These are phyloP conservation scores for Phlebopus sp. DNA, from an alignment of 1,284 basidiomycete genomes.

Conservation along the genomic window DNA sequence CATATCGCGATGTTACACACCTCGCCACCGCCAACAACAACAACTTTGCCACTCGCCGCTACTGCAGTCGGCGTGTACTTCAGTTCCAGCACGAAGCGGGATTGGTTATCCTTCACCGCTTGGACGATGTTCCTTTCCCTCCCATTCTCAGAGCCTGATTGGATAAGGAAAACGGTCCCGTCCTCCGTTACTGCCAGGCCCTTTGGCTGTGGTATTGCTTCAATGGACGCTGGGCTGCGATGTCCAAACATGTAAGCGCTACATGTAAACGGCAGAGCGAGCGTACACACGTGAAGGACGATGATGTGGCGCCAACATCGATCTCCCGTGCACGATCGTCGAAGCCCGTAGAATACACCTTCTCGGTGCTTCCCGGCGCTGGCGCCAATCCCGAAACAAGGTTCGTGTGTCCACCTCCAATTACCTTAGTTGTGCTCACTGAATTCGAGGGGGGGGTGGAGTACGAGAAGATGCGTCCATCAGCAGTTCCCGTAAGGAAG, in stretches of 20 bases:
- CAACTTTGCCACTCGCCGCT: constrained; percentile 46
- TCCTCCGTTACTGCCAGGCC: constrained; percentile 60
- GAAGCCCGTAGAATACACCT: constrained; percentile 70
- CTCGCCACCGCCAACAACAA: constrained; percentile 73
- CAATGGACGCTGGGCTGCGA: constrained; percentile 46
- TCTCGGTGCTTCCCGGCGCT: constrained; percentile 35
- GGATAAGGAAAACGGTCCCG: constrained; percentile 65
- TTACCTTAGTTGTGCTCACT: constrained; percentile 42
- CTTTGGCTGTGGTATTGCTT: constrained; percentile 59
- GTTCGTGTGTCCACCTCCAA: constrained; percentile 70
- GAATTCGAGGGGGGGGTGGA: constrained; percentile 34
- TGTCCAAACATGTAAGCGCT: constrained; percentile 21
- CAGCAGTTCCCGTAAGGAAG: constrained; percentile 81
- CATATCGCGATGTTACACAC: constrained; percentile 34
- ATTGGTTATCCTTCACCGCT: constrained; percentile 65
- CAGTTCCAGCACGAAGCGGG: constrained; percentile 52
- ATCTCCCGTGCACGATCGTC: constrained; percentile 80
- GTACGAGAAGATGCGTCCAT: constrained; percentile 77
- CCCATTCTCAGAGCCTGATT: constrained; percentile 33
- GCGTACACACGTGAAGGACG: constrained; percentile 53
- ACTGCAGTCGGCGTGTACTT: constrained; percentile 58
- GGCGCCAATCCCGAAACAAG: constrained; percentile 66
- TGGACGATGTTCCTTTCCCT: constrained; percentile 64
- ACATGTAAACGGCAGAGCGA: not conserved
- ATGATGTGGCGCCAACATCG: constrained; percentile 34